Evolutionary conservation across 805 yeast species (phyloP).

Genomic region (Lipomyces mesembrius): DNA sequence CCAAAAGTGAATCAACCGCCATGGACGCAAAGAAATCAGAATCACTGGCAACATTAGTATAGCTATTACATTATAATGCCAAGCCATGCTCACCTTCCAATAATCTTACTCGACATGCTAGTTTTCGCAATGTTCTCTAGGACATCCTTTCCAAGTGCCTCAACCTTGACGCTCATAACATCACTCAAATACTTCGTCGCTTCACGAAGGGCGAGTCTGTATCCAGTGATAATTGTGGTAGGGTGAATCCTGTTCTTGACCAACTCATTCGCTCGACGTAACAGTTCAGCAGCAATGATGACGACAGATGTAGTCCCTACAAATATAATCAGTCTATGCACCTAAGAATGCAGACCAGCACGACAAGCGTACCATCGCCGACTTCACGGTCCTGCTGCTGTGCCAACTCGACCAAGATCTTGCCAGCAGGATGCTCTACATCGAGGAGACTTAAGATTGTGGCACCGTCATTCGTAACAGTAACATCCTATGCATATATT

Average conservation of each 20-base stretch:
- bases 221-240: slow-evolving; percentile 96
- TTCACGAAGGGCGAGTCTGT: slow-evolving; percentile 89
- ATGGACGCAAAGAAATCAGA: slow-evolving; percentile 84
- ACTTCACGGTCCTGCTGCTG: slow-evolving; percentile 99
- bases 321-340: not conserved
- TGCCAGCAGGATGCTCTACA: slow-evolving; percentile 99
- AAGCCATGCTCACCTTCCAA: slow-evolving; percentile 55
- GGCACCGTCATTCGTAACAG: slow-evolving; percentile 99
- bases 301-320: slow-evolving; percentile 86
- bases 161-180: slow-evolving; percentile 80
- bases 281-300: slow-evolving; percentile 88
- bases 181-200: slow-evolving; percentile 85
- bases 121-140: slow-evolving; percentile 92
- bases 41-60: slow-evolving; percentile 54
- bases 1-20: slow-evolving; percentile 94
- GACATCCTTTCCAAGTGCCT: slow-evolving; percentile 77
- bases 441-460: slow-evolving; percentile 88
- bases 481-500: slow-evolving; percentile 62
- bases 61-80: not conserved
- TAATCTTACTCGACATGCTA: slow-evolving; percentile 94
- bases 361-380: slow-evolving; percentile 72
- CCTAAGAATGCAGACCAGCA: not conserved
- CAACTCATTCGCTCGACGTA: slow-evolving; percentile 90
- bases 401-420: slow-evolving; percentile 93
- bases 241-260: slow-evolving; percentile 96